Base-by-base conservation (phyloP, 805 yeast species). In the Naumovozyma baii region DNA sequence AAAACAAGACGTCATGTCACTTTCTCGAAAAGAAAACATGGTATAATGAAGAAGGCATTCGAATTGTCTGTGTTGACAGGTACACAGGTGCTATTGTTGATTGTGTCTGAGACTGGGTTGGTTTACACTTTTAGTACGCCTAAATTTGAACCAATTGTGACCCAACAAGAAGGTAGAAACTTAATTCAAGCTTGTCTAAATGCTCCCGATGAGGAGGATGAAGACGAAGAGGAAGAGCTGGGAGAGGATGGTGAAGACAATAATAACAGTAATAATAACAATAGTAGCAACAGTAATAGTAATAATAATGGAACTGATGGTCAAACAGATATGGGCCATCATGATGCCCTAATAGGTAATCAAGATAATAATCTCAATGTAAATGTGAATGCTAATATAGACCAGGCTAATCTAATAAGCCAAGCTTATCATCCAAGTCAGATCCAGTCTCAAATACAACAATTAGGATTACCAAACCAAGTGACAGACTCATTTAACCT, bases 41-140 rank as follows among this genome's bases (percentile, higher is more conserved):
- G 98, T 51, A 88, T 90, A 57, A 90, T 90, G 97, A 90, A 90
- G 68, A 90, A 90, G 68, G 97, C 97, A 14, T 90, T 88, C 66
- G 98, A 90, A 62, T 73, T 90, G 49, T 82, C 94, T 17, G 96
- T 90, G 40, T 73, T 90, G 54, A 90, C 98, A 12, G 98, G 98
- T 41, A 90, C 97, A 30, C 97, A 90, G 65, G 96, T 90, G 26
- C 73, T 90, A 48, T 70, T 90, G 43, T 74, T 90, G 51, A 97
- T 90, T 42, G 98, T 90, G 22, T 81, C 94, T 39, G 98, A 90
- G 64, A 90, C 97, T 14, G 98, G 98, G 13, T 77, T 90, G 47
- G 98, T 90, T 41, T 90, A 90, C 66, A 90, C 98, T 18, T 90
- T 90, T 64, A 88, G 96, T 39, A 90, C 98, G 14, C 97, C 98